These are phyloP conservation scores for Stellera chamaejasme DNA, from an alignment of 345 rosid genomes.

Conservation along the genomic window DNA sequence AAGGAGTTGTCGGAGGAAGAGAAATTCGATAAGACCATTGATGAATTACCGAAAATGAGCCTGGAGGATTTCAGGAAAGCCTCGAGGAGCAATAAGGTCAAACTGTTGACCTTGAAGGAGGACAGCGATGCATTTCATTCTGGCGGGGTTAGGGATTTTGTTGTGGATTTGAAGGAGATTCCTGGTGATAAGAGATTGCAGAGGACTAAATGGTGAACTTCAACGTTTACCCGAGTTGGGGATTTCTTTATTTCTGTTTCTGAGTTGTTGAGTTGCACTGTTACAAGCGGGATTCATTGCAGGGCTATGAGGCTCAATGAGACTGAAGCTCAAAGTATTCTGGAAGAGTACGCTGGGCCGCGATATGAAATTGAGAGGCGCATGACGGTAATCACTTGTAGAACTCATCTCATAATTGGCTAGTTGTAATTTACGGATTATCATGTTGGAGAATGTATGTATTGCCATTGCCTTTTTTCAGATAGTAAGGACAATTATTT, in stretches of 20 bases:
- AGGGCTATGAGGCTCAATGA: constrained; percentile 72
- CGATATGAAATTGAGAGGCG: constrained; percentile 65
- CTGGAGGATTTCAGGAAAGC: constrained; percentile 65
- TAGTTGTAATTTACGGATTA: too few species aligned
- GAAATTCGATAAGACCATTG: constrained; percentile 48
- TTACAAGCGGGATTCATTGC: constrained; percentile 11
- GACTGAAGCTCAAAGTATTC: constrained; percentile 50
- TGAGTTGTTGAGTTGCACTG: constrained; percentile 1
- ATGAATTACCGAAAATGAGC: constrained; percentile 65
- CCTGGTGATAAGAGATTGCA: constrained; percentile 82
- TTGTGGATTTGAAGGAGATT: constrained; percentile 77
- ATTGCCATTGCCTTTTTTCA: too few species aligned
- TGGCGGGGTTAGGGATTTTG: constrained; percentile 39
- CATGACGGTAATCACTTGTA: constrained; percentile 48
- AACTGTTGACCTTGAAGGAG: constrained; percentile 70
- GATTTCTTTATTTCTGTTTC: constrained; percentile 1
- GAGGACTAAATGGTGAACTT: constrained; percentile 72
- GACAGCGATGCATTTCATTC: constrained; percentile 18
- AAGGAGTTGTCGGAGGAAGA: constrained; percentile 66
- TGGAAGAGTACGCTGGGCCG: constrained; percentile 63
- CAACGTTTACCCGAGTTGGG: neutral
- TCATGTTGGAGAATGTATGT: too few species aligned
- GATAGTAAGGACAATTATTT: too few species aligned
- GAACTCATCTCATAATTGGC: constrained; percentile 3
- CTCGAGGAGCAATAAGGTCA: constrained; percentile 51